Evolutionary conservation across 768 basidiomycete species (phyloP).

Genomic region (Melanogaster broomeanus): DNA sequence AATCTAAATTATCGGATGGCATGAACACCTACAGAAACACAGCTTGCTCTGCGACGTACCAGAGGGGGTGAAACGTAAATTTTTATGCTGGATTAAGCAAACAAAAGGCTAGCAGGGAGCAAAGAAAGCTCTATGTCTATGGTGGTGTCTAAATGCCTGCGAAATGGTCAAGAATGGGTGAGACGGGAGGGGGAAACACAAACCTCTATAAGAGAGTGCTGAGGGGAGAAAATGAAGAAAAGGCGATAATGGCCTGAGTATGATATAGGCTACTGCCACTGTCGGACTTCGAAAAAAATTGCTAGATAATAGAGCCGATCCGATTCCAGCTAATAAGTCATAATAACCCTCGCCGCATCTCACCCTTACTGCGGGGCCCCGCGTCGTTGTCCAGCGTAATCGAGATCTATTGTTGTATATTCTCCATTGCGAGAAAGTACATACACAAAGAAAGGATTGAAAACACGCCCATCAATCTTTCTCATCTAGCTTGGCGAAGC

Average conservation of each 20-base stretch:
- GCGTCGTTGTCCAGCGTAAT: conserved; percentile 1
- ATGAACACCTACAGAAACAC: neutral
- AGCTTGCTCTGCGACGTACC: conserved; percentile 35
- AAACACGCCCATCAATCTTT: conserved; percentile 29
- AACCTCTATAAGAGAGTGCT: conserved; percentile 39
- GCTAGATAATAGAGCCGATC: neutral
- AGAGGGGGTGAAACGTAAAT: conserved; percentile 37
- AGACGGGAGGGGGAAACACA: conserved; percentile 2
- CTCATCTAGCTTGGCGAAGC: conserved; percentile 45
- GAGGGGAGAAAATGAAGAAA: conserved; percentile 34
- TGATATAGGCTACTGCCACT: conserved; percentile 14
- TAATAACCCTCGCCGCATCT: conserved; percentile 5
- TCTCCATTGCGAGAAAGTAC: conserved; percentile 19
- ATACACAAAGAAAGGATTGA: conserved; percentile 17
- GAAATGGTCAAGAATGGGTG: conserved; percentile 1
- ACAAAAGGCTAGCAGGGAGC: conserved; percentile 57
- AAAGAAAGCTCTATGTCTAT: conserved; percentile 69
- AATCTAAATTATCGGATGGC: conserved; percentile 37
- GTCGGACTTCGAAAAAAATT: conserved; percentile 35
- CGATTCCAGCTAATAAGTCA: no score
- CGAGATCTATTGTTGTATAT: conserved; percentile 12
- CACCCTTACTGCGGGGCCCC: conserved; percentile 12
- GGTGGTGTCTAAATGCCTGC: conserved; percentile 41
- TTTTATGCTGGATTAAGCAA: conserved; percentile 41
- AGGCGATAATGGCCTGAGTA: conserved; percentile 1